Percentiles rank a stretch among this genome's conserved stretches.
Evolutionary conservation across 495 filamentous ascomycete species (phyloP).

Genomic region (Chaetomium cochliodes): DNA sequence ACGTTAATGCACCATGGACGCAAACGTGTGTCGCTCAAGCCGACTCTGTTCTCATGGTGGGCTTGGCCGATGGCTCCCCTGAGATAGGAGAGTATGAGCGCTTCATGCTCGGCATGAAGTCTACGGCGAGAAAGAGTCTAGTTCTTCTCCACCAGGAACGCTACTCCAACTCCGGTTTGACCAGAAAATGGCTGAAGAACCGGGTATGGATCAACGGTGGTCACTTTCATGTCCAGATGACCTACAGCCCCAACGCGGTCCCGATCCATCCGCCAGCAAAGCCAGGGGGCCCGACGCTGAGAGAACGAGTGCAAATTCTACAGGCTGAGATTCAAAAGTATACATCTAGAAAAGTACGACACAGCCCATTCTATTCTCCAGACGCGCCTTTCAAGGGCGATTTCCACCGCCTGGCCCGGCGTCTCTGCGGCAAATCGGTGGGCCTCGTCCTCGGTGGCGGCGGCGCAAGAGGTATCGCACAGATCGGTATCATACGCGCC

Average conservation of each 20-base stretch:
- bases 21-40: conserved; percentile 97
- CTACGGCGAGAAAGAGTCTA: conserved; percentile 89
- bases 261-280: conserved; percentile 74
- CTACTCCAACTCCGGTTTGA: conserved; percentile 79
- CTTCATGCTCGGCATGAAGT: conserved; percentile 94
- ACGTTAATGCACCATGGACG: conserved; percentile 94
- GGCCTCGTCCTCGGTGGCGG: conserved; percentile 92
- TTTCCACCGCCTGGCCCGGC: conserved; percentile 87
- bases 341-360: conserved; percentile 79
- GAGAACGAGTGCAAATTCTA: conserved; percentile 88
- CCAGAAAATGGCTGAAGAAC: conserved; percentile 86
- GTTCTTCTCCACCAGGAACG: conserved; percentile 91
- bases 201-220: conserved; percentile 98
- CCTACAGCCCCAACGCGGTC: conserved; percentile 73
- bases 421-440: conserved; percentile 91
- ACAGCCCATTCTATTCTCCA: conserved; percentile 84
- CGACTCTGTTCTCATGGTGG: conserved; percentile 90
- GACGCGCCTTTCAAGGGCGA: conserved; percentile 94
- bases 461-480: conserved; percentile 85
- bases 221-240: conserved; percentile 97
- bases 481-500: conserved; percentile 90
- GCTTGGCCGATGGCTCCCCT: conserved; percentile 84
- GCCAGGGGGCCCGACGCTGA: conserved; percentile 79
- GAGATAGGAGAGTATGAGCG: conserved; percentile 93
- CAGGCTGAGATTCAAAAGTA: conserved; percentile 98